A percentile compares a stretch with the other conserved stretches of the same genome.
These are phyloP conservation scores for Penicillium nucicola DNA, from an alignment of 495 filamentous ascomycete species.

Conservation along the genomic window DNA sequence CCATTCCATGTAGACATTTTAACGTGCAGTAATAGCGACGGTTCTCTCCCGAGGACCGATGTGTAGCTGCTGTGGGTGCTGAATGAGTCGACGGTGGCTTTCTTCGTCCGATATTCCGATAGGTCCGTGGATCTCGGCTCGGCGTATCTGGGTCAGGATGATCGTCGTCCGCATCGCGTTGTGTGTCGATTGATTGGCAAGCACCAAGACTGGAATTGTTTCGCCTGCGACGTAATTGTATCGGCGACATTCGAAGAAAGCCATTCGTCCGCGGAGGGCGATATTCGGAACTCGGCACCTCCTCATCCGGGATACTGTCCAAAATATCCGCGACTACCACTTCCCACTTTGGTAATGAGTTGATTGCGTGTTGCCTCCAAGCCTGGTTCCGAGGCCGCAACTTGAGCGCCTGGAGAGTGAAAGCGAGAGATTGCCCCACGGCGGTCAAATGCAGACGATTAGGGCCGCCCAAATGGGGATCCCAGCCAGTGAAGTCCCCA, in stretches of 20 bases:
- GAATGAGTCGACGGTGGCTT: background rate
- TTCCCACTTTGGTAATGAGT: conserved; percentile 26
- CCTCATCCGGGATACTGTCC: conserved; percentile 22
- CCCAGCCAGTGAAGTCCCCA: conserved; percentile 6
- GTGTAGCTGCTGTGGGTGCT: background rate
- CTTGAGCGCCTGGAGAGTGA: conserved; percentile 11
- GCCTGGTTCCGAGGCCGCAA: conserved; percentile 1
- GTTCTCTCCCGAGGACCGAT: background rate
- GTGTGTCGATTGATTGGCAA: background rate
- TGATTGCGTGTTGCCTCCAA: conserved; percentile 12
- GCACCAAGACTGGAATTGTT: background rate
- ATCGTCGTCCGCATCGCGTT: background rate
- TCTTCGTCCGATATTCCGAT: background rate
- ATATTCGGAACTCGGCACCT: conserved; percentile 14
- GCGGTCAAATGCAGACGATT: conserved; percentile 18
- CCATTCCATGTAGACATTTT: conserved; percentile 36
- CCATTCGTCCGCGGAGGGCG: background rate
- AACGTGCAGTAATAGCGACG: conserved; percentile 35
- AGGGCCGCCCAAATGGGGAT: background rate
- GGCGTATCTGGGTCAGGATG: conserved; percentile 6
- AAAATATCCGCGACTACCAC: conserved; percentile 31
- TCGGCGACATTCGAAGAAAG: conserved; percentile 15
- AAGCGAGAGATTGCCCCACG: conserved; percentile 12
- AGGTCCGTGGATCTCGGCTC: background rate
- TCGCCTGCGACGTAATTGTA: conserved; percentile 10